Evolutionary conservation across 2,329 filamentous ascomycete genomes (phyloP), one percentile per base, ranked within the genome.

Genomic region (Ramularia endophylla): DNA sequence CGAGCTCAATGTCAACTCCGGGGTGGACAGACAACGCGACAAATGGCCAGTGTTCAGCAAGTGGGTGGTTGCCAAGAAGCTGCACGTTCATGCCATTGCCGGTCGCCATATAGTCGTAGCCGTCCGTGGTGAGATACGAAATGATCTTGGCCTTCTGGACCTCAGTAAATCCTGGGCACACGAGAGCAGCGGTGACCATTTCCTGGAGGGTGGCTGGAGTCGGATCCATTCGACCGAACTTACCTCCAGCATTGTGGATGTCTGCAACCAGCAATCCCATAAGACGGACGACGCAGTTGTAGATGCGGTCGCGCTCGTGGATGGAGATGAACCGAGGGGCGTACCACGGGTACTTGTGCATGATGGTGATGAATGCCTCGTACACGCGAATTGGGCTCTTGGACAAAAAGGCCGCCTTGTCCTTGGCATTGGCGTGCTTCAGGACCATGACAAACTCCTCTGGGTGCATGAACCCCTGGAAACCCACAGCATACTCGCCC

Each of bases 271-370:
- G 51, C 5, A 40, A 43, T 17, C 48, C 41, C 32, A 61, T 38
- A 28, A 57, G 47, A 5, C 38, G 13, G n/a, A 53, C 29, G 9
- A 54, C 47, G 33, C 50, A 55, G 11, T 66, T 57, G 56, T 68
- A 74, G 19, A 77, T 52, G 8, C 57, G 47, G 40, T 70, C 67
- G 35, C 71, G 70, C 43, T 73, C 68, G 30, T 60, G 55, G 16
- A 77, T 54, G 1, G 64, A 70, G 53, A 74, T 71, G 44, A 68
- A 52, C 11, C 62, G 52, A 8, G 61, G 56, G 4, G 67, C 66
- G 34, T 64, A 65, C 72, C 72, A 76, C 3, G 73, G 73, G 45
- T 70, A 76, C 68, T 75, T 77, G 59, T 68, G 64, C 13, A 76
- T 57, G 3, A 69, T 73, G 38, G 67, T 71, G 44, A 75, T 72